phyloP scores from a whole-genome alignment of 2,329 filamentous ascomycete genomes.

The Penicillium sp. region DNA sequence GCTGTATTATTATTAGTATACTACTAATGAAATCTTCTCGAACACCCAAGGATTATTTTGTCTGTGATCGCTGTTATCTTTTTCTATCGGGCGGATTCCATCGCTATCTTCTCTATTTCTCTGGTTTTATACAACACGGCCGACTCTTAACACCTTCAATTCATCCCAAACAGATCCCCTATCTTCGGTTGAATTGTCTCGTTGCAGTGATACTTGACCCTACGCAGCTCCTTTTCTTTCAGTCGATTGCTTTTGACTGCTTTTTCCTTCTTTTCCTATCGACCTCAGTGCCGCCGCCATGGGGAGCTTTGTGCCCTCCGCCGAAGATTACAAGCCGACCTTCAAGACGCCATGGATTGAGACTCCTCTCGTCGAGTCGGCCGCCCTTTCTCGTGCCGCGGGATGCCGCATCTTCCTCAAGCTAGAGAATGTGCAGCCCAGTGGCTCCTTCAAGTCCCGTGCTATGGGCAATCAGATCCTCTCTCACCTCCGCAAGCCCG shows the following conservation, averaged over 20 bases:
- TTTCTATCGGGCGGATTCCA: conserved; percentile 6
- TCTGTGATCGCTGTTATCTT: conserved; percentile 13
- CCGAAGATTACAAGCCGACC: conserved; percentile 25
- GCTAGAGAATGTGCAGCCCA: conserved; percentile 81
- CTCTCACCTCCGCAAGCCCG: conserved; percentile 47
- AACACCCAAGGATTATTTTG: conserved; percentile 5
- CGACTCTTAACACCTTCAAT: conserved; percentile 15
- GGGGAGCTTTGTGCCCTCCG: conserved; percentile 38
- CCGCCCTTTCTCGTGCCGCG: conserved; percentile 66
- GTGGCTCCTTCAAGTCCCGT: conserved; percentile 80
- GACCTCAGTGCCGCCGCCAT: conserved; percentile 29
- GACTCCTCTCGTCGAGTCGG: conserved; percentile 70
- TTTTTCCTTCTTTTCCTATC: background rate
- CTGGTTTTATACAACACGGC: conserved; percentile 10
- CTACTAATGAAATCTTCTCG: conserved; percentile 20
- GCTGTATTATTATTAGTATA: conserved; percentile 23
- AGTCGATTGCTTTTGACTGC: background rate
- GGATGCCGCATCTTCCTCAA: conserved; percentile 84
- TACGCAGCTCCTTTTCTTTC: conserved; percentile 4
- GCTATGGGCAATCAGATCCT: conserved; percentile 74
- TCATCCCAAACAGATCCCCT: conserved; percentile 12
- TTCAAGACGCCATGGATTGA: conserved; percentile 63
- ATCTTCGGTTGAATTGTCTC: conserved; percentile 13
- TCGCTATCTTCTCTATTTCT: conserved; percentile 9
- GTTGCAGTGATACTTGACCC: conserved; percentile 8